Evolutionary conservation across 2,329 filamentous ascomycete genomes (phyloP).

Genomic region (Claviceps sorghi): DNA sequence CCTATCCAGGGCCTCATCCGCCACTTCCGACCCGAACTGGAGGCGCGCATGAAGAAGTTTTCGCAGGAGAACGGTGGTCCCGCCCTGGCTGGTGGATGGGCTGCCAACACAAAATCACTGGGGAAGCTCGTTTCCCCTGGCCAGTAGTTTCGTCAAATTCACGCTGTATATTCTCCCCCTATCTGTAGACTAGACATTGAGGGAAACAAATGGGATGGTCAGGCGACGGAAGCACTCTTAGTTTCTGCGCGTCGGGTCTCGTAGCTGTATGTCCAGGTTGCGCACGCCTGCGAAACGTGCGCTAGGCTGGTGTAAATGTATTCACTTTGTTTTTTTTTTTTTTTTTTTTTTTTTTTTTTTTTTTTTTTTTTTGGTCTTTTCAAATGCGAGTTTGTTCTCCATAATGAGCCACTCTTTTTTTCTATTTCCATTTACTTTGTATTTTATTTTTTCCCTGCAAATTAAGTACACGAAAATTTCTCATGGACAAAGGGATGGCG

Average conservation of each 20-base stretch:
- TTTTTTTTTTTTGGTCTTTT: too few species aligned
- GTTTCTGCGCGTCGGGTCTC: background rate
- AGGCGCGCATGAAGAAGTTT: conserved; percentile 77
- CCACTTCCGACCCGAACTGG: conserved; percentile 92
- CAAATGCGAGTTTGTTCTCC: too few species aligned
- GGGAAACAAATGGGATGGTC: background rate
- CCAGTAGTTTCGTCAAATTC: conserved; percentile 43
- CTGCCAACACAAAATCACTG: conserved; percentile 56
- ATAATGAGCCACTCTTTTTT: too few species aligned
- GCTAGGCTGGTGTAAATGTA: conserved; percentile 3
- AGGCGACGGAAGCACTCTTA: background rate
- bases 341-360: too few species aligned
- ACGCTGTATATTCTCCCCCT: conserved; percentile 3
- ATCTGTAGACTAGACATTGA: conserved; percentile 3
- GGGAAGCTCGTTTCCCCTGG: conserved; percentile 80
- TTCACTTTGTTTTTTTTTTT: conserved; percentile 2
- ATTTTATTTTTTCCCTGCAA: too few species aligned
- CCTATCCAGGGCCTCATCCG: conserved; percentile 95
- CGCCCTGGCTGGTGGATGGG: conserved; percentile 78
- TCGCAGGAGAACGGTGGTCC: conserved; percentile 56
- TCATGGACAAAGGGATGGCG: too few species aligned
- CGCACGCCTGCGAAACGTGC: background rate
- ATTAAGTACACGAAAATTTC: too few species aligned
- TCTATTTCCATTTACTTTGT: too few species aligned
- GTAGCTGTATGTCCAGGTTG: background rate